Evolutionary conservation across 305 asterid genomes (phyloP).

Genomic region (Fraxinus baroniana): DNA sequence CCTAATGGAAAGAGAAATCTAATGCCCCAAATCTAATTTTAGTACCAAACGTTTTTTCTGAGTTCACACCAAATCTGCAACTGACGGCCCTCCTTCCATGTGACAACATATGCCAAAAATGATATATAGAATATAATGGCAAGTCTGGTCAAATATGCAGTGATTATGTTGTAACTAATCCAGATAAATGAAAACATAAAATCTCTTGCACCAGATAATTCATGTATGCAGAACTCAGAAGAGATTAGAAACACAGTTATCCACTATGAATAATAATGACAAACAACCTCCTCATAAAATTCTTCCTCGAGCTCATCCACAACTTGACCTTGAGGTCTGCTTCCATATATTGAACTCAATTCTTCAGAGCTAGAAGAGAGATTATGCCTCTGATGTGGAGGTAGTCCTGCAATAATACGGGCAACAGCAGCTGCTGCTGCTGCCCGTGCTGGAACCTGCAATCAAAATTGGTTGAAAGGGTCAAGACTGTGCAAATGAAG

Average conservation of each 20-base stretch:
- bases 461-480: conserved; percentile 19
- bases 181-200: conserved; percentile 12
- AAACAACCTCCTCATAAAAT: conserved; percentile 82
- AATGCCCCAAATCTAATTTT: background rate
- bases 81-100: conserved; percentile 19
- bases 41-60: background rate
- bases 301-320: conserved; percentile 84
- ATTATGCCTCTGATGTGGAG: conserved; percentile 86
- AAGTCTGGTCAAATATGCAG: conserved; percentile 21
- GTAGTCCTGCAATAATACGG: conserved; percentile 88
- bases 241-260: conserved; percentile 24
- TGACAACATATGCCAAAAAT: conserved; percentile 9
- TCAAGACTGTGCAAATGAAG: conserved; percentile 8
- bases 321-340: conserved; percentile 52
- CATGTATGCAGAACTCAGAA: conserved; percentile 14
- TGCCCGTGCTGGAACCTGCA: conserved; percentile 97
- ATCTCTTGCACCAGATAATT: conserved; percentile 18
- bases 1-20: background rate
- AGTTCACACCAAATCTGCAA: conserved; percentile 1
- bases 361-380: conserved; percentile 83
- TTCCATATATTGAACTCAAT: conserved; percentile 80
- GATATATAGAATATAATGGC: background rate
- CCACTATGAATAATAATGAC: conserved; percentile 19
- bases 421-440: conserved; percentile 99
- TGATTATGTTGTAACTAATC: conserved; percentile 14